Evolutionary conservation across 495 filamentous ascomycete species (phyloP).

Genomic region (Jackrogersella minutella): DNA sequence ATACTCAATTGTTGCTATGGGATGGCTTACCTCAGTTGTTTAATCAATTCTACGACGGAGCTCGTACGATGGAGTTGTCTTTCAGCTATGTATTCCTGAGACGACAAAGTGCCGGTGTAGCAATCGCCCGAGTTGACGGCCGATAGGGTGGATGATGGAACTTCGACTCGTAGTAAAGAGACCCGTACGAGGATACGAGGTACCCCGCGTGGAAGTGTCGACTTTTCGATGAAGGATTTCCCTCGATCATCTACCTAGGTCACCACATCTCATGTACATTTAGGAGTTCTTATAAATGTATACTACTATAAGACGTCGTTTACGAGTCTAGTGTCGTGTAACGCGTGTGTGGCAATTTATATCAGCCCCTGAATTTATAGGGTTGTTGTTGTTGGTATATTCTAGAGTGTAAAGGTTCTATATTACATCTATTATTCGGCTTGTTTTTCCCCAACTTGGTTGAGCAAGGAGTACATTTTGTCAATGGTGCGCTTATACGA

Average conservation of each 20-base stretch:
- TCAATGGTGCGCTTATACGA: not conserved
- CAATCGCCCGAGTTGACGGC: conserved; percentile 31
- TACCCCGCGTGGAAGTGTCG: conserved; percentile 18
- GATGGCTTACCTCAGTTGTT: not conserved
- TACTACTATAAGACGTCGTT: not conserved
- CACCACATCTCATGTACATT: no score
- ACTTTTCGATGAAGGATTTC: not conserved
- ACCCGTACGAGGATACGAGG: conserved; percentile 13
- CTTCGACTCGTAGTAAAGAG: conserved; percentile 12
- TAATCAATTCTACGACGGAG: not conserved
- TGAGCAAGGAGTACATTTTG: not conserved
- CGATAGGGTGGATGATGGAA: conserved; percentile 21
- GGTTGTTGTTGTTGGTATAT: not conserved
- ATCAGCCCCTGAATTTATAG: not conserved
- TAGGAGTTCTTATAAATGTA: not conserved
- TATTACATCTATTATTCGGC: no score
- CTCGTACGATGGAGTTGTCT: conserved; percentile 19
- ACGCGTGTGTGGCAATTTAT: not conserved
- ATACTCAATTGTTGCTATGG: not conserved
- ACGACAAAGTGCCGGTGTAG: conserved; percentile 31
- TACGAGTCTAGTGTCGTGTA: not conserved
- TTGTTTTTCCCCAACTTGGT: no score
- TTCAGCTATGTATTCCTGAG: conserved; percentile 13
- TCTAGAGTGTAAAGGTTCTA: no score
- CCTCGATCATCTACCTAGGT: no score